phyloP scores from a whole-genome alignment of 441 rosid species.

The Mallotus japonicus region DNA sequence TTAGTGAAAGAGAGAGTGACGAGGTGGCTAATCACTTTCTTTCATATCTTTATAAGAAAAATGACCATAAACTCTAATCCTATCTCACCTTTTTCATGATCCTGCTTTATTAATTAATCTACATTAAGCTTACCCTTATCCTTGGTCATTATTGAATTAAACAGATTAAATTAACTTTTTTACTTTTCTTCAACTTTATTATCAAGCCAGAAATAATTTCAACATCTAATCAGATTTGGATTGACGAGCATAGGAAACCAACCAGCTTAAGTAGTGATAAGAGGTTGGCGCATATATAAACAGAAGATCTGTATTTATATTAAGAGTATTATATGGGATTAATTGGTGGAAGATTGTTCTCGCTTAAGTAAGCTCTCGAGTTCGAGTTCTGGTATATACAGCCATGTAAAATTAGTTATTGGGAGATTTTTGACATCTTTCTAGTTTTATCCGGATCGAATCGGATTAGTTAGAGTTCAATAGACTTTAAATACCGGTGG shows the following conservation, averaged over 20 bases:
- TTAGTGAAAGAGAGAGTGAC: not conserved
- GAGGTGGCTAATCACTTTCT: not conserved
- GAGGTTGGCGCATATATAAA: too few species aligned
- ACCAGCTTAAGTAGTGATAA: not conserved
- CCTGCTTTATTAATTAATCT: too few species aligned
- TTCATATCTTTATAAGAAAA: not conserved
- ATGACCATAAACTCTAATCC: not conserved
- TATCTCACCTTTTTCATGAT: not conserved
- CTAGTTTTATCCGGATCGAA: too few species aligned
- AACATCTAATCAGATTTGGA: not conserved
- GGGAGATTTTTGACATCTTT: too few species aligned
- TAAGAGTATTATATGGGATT: too few species aligned
- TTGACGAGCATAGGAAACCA: not conserved
- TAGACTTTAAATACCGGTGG: too few species aligned
- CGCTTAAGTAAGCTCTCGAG: too few species aligned
- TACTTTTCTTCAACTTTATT: slow-evolving; percentile 14
- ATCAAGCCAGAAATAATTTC: slow-evolving; percentile 3
- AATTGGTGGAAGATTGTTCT: too few species aligned
- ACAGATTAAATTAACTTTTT: not conserved
- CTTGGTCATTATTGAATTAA: not conserved
- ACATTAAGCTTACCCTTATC: not conserved
- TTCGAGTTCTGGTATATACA: too few species aligned
- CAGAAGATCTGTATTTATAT: too few species aligned
- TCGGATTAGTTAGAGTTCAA: too few species aligned
- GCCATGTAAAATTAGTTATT: too few species aligned